Base-by-base conservation (phyloP, 2,329 filamentous ascomycete genomes). In the Zopfia rhizophila region DNA sequence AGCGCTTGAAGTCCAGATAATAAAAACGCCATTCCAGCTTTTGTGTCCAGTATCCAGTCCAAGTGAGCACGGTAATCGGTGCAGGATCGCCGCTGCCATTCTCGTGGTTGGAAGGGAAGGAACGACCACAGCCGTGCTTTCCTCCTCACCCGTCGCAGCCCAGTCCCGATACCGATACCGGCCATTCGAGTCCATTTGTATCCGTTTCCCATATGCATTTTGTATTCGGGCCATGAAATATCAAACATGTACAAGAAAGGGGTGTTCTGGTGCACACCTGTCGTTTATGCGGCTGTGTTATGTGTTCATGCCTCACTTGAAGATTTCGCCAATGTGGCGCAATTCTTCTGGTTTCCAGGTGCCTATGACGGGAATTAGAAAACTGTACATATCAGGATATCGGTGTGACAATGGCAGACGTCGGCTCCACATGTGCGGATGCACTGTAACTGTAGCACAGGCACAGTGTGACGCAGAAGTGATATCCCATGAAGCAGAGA, bases 331-430 rank as follows among this genome's bases (percentile, higher is more conserved):
- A 53, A 70, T 68, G 46, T 70, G 68, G 35, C 68, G 65, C 39
- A 62, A 53, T 14, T 48, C 58, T 13, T 70, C 65, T 23, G 68
- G 68, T 39, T 70, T 70, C 68, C 68, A 70, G 38, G 65, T 68
- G 19, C 68, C 68, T 70, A 30, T 42, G 29, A 13, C 13, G 31
- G 35, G 39, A 43, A 58, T 70, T 38, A 70, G 62, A 52, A 56
- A 30, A 41, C 30, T 40, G 31, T 46, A 40, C 41, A 21, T 36
- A 22, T 32, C 40, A 13, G 23, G 25, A 19, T 22, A 13, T 45
- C 21, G 37, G 43, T 41, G 33, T 22, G 13, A 28, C 36, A 25
- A 28, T 32, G 16, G 37, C 24, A 35, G 48, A 45, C 24, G 16
- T 40, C 42, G 39, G 33, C 29, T 45, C 46, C 58, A 38, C 12